Evolutionary conservation across 805 yeast genomes (phyloP).

Genomic region (Pichia occidentalis): DNA sequence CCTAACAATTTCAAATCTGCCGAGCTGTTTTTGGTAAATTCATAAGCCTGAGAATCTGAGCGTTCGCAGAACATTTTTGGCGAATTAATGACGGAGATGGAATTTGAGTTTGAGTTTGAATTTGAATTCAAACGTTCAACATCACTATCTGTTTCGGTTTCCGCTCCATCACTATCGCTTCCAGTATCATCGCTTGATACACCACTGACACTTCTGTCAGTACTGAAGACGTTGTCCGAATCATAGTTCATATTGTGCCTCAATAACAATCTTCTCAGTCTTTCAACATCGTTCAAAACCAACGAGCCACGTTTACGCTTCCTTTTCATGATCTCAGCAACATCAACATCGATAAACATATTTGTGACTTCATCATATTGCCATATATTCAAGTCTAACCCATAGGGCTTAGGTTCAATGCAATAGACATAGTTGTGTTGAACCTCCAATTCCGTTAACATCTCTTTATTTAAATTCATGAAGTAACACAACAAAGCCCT

Average conservation of each 20-base stretch:
- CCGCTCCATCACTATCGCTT: slow-evolving; percentile 7
- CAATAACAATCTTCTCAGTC: slow-evolving; percentile 12
- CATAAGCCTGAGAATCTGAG: slow-evolving; percentile 29
- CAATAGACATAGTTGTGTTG: slow-evolving; percentile 32
- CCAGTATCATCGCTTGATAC: slow-evolving; percentile 5
- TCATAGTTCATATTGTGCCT: slow-evolving; percentile 12
- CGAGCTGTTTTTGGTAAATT: slow-evolving; percentile 17
- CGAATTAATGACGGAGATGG: slow-evolving; percentile 7
- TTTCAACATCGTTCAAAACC: slow-evolving; percentile 15
- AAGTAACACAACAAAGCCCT: slow-evolving; percentile 32
- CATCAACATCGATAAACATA: slow-evolving; percentile 33
- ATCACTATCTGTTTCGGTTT: slow-evolving; percentile 7
- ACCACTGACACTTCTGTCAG: slow-evolving; percentile 14
- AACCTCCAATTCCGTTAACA: slow-evolving; percentile 34
- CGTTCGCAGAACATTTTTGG: slow-evolving; percentile 18
- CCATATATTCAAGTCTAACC: slow-evolving; percentile 33
- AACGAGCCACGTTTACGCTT: slow-evolving; percentile 28
- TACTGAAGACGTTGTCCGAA: slow-evolving; percentile 15
- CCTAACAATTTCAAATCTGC: slow-evolving; percentile 7
- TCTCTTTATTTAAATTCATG: slow-evolving; percentile 31
- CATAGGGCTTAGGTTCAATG: slow-evolving; percentile 35
- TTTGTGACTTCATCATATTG: slow-evolving; percentile 31
- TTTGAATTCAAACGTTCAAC: not conserved
- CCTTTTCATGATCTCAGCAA: slow-evolving; percentile 30
- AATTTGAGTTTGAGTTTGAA: slow-evolving; percentile 3